Percentiles rank a stretch among this genome's conserved stretches.
Conservation (phyloP, 2,329 filamentous ascomycete species). For the Ophiostoma quercus region DNA sequence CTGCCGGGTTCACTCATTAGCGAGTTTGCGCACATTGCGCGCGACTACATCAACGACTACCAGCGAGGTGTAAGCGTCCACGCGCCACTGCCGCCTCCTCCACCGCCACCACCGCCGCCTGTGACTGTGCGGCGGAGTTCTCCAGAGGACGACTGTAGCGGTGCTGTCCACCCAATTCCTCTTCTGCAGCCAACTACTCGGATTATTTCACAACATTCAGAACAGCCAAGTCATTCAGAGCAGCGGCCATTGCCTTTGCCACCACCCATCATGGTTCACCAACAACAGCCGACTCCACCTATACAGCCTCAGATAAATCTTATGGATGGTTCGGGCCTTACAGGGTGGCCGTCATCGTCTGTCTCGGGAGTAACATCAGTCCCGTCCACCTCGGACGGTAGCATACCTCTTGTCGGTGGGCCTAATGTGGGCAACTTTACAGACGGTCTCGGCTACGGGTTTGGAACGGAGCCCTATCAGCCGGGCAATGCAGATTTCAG, state of each 20-base stretch:
- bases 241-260: not conserved
- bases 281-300: not conserved
- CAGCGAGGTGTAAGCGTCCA: conserved; percentile 22
- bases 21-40: conserved; percentile 40
- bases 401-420: not conserved
- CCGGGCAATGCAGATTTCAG: conserved; percentile 16
- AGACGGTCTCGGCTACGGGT: not conserved
- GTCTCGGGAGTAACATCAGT: not conserved
- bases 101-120: not conserved
- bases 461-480: not conserved
- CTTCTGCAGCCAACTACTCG: not conserved
- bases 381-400: not conserved
- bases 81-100: not conserved
- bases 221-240: not conserved
- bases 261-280: not conserved
- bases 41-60: conserved; percentile 33
- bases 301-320: not conserved
- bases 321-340: not conserved
- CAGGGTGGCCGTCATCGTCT: not conserved
- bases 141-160: not conserved
- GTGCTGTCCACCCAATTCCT: not conserved
- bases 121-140: not conserved
- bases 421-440: not conserved
- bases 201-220: not conserved
- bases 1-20: conserved; percentile 37